Percentiles rank a stretch among this genome's conserved stretches.
Evolutionary conservation across 352 stramenopile genomes (phyloP).

Genomic region (Phytophthora pseudosyringae): DNA sequence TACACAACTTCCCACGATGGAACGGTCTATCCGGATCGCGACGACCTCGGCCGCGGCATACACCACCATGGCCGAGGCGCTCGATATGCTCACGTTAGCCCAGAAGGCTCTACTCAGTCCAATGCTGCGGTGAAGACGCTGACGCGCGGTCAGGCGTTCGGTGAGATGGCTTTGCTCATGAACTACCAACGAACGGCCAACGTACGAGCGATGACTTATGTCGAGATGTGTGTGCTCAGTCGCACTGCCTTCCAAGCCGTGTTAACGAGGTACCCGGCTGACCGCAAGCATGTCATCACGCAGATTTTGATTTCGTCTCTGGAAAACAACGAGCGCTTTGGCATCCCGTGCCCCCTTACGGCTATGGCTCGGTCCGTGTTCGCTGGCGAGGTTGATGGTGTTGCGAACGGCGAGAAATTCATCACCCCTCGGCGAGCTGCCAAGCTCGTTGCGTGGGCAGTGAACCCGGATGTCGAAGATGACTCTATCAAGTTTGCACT

Average conservation of each 20-base stretch:
- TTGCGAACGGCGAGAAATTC: slow-evolving; percentile 14
- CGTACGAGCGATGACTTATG: slow-evolving; percentile 47
- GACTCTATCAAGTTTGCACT: slow-evolving; percentile 39
- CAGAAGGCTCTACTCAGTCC: slow-evolving; percentile 2
- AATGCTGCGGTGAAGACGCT: slow-evolving; percentile 22
- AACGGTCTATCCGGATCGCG: slow-evolving; percentile 24
- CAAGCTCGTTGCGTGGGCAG: slow-evolving; percentile 28
- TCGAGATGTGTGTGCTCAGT: slow-evolving; percentile 55
- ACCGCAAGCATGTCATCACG: slow-evolving; percentile 40
- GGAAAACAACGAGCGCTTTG: slow-evolving; percentile 40
- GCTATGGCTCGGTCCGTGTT: slow-evolving; percentile 38
- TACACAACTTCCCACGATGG: slow-evolving; percentile 33
- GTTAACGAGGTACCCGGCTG: slow-evolving; percentile 35
- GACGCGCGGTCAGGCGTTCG: slow-evolving; percentile 48
- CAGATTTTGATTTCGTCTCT: slow-evolving; percentile 46
- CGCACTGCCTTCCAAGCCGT: slow-evolving; percentile 42
- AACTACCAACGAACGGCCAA: slow-evolving; percentile 53
- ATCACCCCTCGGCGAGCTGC: slow-evolving; percentile 32
- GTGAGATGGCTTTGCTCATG: slow-evolving; percentile 58
- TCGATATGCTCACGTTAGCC: slow-evolving; percentile 21
- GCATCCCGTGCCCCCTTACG: slow-evolving; percentile 33
- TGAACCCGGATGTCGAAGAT: slow-evolving; percentile 35
- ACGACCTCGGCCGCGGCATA: slow-evolving; percentile 8
- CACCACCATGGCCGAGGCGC: slow-evolving; percentile 5
- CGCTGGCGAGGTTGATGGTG: slow-evolving; percentile 14